These are phyloP conservation scores for Sugiyamaella qingdaonensis DNA, from an alignment of 805 yeast species.

Conservation along the genomic window DNA sequence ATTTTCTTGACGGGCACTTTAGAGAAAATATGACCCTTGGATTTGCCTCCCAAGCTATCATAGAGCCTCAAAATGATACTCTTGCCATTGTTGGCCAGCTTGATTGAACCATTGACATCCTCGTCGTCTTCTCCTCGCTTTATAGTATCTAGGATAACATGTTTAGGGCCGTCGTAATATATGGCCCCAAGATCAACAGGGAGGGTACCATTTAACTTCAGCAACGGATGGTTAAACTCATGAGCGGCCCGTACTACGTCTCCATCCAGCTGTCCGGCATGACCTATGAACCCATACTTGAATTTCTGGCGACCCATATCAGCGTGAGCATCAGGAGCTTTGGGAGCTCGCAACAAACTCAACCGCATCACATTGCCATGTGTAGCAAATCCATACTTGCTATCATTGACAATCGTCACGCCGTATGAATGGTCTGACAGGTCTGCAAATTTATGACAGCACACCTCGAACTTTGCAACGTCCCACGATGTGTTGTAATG, in stretches of 20 bases:
- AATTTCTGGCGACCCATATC: conserved; percentile 87
- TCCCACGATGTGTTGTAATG: conserved; percentile 96
- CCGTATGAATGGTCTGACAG: conserved; percentile 83
- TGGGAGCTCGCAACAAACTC: conserved; percentile 82
- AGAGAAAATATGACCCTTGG: conserved; percentile 49
- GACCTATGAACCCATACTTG: conserved; percentile 81
- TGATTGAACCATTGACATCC: conserved; percentile 31
- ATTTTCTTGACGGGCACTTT: conserved; percentile 51
- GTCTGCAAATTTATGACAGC: conserved; percentile 91
- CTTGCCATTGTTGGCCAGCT: conserved; percentile 37
- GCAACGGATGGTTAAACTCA: conserved; percentile 63
- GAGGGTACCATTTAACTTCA: conserved; percentile 14
- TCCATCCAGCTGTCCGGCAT: conserved; percentile 57
- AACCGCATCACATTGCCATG: conserved; percentile 88
- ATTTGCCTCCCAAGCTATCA: conserved; percentile 79
- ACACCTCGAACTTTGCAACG: conserved; percentile 91
- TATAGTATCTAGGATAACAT: conserved; percentile 66
- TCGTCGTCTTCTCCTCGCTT: conserved; percentile 85
- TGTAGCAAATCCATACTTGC: conserved; percentile 87
- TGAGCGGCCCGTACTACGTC: conserved; percentile 71
- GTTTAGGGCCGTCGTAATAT: conserved; percentile 45
- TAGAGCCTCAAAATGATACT: conserved; percentile 68
- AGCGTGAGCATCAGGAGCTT: conserved; percentile 90
- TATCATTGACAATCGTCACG: conserved; percentile 78
- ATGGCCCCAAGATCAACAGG: conserved; percentile 23